Conservation (phyloP, 495 filamentous ascomycete species). For the Sabuloglossum arenarium region DNA sequence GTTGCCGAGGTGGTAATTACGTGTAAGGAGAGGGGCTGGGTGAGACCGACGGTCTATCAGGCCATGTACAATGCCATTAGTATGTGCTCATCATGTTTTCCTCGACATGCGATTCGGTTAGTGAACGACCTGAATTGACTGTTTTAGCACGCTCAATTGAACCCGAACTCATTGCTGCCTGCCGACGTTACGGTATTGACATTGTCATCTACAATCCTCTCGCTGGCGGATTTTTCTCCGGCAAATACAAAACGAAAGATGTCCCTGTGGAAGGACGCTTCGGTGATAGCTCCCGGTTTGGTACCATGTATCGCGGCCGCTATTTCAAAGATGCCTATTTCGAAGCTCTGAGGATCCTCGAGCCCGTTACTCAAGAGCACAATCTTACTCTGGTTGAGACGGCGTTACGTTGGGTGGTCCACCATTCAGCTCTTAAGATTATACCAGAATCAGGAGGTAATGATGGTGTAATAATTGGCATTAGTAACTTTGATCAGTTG, state of each 20-base stretch:
- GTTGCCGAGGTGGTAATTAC: conserved; percentile 73
- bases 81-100: conserved; percentile 6
- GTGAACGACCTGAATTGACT: conserved; percentile 3
- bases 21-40: conserved; percentile 61
- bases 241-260: conserved; percentile 60
- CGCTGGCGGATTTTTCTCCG: conserved; percentile 66
- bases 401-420: conserved; percentile 59
- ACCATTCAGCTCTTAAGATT: conserved; percentile 65
- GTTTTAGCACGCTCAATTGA: conserved; percentile 47
- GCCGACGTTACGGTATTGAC: conserved; percentile 67
- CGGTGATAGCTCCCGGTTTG: conserved; percentile 29
- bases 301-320: conserved; percentile 48
- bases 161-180: conserved; percentile 56
- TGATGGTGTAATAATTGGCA: conserved; percentile 68
- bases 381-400: conserved; percentile 63
- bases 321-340: conserved; percentile 72
- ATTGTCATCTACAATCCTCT: conserved; percentile 85
- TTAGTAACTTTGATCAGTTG: conserved; percentile 54
- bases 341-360: conserved; percentile 49
- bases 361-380: conserved; percentile 52
- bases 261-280: conserved; percentile 50
- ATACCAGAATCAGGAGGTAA: conserved; percentile 25
- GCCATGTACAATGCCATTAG: conserved; percentile 50
- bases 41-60: conserved; percentile 47
- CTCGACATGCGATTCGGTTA: not conserved